Percentiles rank a stretch among this genome's conserved stretches.
Conservation (phyloP, 164 flowering plant genomes). For the Platanus orientalis region DNA sequence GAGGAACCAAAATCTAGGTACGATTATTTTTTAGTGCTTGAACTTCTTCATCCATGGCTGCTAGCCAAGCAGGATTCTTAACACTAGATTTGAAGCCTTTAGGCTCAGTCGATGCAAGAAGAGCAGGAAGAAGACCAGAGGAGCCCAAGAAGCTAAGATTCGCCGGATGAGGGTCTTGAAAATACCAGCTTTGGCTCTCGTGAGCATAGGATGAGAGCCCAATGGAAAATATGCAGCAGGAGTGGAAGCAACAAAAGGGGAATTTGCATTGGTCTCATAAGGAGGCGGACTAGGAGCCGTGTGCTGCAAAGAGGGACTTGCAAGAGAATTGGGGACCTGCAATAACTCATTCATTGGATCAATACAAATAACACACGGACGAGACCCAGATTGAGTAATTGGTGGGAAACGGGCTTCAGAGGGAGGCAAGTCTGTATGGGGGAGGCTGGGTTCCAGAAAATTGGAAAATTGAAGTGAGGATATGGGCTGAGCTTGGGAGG, state of each 20-base stretch:
- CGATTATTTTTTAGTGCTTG: background rate
- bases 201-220: slow-evolving; percentile 9
- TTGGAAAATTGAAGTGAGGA: too few relatives aligned
- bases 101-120: too few relatives aligned
- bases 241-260: background rate
- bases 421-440: background rate
- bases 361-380: too few relatives aligned
- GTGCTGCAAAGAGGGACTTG: slow-evolving; percentile 6
- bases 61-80: slow-evolving; percentile 4
- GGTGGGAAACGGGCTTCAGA: background rate
- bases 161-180: too few relatives aligned
- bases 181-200: background rate
- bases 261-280: background rate
- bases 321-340: slow-evolving; percentile 5
- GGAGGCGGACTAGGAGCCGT: background rate
- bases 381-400: background rate
- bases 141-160: background rate
- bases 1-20: background rate
- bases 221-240: background rate
- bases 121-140: background rate
- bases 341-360: background rate
- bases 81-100: background rate
- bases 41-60: slow-evolving; percentile 3
- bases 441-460: too few relatives aligned
- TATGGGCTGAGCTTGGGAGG: background rate